Evolutionary conservation across 352 stramenopile genomes (phyloP).

Genomic region (Phytophthora vignae): DNA sequence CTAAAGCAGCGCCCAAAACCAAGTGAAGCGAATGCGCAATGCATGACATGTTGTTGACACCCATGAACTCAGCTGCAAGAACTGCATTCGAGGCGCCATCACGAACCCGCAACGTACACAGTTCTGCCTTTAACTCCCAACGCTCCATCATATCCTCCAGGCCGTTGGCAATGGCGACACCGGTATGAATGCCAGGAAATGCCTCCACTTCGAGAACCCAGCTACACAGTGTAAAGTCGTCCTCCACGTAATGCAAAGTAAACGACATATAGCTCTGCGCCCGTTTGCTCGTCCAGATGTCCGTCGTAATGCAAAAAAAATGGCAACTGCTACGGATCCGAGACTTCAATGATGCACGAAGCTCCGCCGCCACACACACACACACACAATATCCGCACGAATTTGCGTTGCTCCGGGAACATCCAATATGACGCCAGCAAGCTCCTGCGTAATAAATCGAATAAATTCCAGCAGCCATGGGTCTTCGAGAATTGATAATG

Average conservation of each 20-base stretch:
- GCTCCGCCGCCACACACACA: constrained; percentile 1
- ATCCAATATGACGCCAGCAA: constrained; percentile 7
- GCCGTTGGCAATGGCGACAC: neutral
- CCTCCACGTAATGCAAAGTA: constrained; percentile 13
- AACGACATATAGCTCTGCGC: constrained; percentile 12
- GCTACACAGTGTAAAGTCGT: neutral
- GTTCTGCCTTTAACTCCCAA: neutral
- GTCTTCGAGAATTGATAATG: constrained; percentile 13
- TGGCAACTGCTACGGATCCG: neutral
- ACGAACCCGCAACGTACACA: neutral
- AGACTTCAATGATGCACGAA: constrained; percentile 14
- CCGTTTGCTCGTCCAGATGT: constrained; percentile 13
- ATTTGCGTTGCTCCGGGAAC: constrained; percentile 10
- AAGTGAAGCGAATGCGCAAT: neutral
- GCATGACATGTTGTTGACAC: neutral
- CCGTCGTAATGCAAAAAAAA: constrained; percentile 15
- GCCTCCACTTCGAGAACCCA: neutral
- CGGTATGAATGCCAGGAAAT: neutral
- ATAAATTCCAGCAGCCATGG: constrained; percentile 7
- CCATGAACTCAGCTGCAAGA: neutral
- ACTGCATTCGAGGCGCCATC: neutral
- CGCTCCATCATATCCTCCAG: neutral
- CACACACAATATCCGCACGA: constrained; percentile 5
- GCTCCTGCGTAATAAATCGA: constrained; percentile 6
- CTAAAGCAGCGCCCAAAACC: neutral